phyloP scores from a whole-genome alignment of 2,329 filamentous ascomycete genomes.

The Fusarium albidum region DNA sequence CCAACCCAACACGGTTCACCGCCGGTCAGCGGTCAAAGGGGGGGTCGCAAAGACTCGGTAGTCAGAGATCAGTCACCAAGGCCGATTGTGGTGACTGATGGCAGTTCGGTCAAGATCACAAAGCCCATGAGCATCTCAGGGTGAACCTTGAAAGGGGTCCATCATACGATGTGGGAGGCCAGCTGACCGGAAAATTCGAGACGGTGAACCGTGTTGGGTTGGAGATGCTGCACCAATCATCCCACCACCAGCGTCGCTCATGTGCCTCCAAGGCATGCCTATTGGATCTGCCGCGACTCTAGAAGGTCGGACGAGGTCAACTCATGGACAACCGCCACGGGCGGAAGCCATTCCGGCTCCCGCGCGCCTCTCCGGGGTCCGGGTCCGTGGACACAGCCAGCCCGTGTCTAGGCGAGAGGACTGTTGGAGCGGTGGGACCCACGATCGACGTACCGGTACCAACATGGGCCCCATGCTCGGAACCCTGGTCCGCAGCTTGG shows the following conservation, averaged over 20 bases:
- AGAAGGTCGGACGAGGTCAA: constrained; percentile 18
- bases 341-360: constrained; percentile 23
- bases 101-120: constrained; percentile 13
- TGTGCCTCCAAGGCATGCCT: constrained; percentile 20
- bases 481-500: neutral
- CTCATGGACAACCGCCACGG: constrained; percentile 8
- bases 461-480: constrained; percentile 9
- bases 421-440: constrained; percentile 30
- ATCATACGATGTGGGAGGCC: constrained; percentile 35
- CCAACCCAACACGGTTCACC: constrained; percentile 30
- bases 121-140: constrained; percentile 7
- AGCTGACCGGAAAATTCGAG: constrained; percentile 33
- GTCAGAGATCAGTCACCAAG: neutral
- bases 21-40: constrained; percentile 30
- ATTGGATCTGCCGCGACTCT: constrained; percentile 25
- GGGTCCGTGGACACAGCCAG: constrained; percentile 4
- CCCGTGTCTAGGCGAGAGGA: constrained; percentile 10
- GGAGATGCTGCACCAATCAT: constrained; percentile 28
- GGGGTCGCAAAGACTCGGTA: constrained; percentile 6
- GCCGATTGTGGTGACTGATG: constrained; percentile 16
- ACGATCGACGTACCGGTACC: constrained; percentile 21
- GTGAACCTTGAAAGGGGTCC: constrained; percentile 15
- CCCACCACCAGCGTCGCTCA: constrained; percentile 29
- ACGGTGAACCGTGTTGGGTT: constrained; percentile 34
- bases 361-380: constrained; percentile 13